These are phyloP conservation scores for Tetraselmis striata DNA, from an alignment of 139 green algal genomes.

Conservation along the genomic window DNA sequence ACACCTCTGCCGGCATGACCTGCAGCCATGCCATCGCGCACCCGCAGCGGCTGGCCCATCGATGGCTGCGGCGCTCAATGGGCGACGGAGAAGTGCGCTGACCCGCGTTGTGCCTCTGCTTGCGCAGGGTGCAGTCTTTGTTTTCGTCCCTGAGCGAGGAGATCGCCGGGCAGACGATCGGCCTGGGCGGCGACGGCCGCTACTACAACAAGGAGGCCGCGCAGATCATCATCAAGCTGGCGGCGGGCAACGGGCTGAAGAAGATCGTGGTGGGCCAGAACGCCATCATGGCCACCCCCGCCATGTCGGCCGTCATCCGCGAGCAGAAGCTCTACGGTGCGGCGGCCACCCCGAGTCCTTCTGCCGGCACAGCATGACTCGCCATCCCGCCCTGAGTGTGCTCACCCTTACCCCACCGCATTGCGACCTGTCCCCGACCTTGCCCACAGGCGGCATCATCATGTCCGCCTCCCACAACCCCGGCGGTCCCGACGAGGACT, in stretches of 20 bases:
- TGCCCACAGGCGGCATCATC: conserved; percentile 85
- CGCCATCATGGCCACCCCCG: conserved; percentile 94
- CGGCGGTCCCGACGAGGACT: conserved; percentile 93
- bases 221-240: conserved; percentile 95
- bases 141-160: conserved; percentile 88
- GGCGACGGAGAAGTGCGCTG: no score
- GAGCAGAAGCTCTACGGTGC: conserved; percentile 69
- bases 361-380: no score
- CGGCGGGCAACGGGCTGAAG: conserved; percentile 71
- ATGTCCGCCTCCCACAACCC: conserved; percentile 98
- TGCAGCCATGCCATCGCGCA: no score
- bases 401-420: background rate
- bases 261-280: conserved; percentile 88
- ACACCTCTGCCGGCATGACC: no score
- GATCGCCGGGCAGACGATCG: conserved; percentile 74
- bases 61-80: no score
- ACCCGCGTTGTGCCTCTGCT: no score
- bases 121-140: conserved; percentile 79
- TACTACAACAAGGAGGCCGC: conserved; percentile 97
- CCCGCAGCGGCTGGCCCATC: no score
- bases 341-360: conserved; percentile 2
- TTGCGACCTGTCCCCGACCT: conserved; percentile 7
- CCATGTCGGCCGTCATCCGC: conserved; percentile 95
- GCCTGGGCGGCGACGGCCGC: conserved; percentile 92
- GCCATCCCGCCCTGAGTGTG: no score